Base-by-base conservation (phyloP, 2,329 filamentous ascomycete species). In the Scytalidium sp. region DNA sequence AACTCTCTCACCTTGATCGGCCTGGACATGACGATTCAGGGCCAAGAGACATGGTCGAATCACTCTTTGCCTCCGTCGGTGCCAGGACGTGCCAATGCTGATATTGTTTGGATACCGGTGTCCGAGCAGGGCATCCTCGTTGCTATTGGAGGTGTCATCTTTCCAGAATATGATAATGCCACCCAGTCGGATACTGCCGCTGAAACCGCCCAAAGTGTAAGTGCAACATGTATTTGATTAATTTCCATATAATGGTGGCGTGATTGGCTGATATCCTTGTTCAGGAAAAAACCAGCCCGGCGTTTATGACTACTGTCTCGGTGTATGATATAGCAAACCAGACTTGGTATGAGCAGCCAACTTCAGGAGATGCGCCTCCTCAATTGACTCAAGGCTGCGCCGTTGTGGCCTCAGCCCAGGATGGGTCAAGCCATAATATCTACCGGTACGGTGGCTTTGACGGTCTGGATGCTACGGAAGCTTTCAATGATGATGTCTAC, bases 361-460 rank as follows among this genome's bases (percentile, higher is more conserved):
- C 87, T 0, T 79, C 77, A 1, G 87, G 87, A 2, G 67, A 73
- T 2, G 76, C 75, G 3, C 85, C 86, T 0, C 70, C 76, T 0
- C 82, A 86, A 46, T 78, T 87, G 19, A 86, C 90, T 19, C 88
- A 90, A 60, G 84, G 85, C 0, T 90, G 86, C 60, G 83, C 85
- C 10, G 83, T 85, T 0, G 79, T 87, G 17, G 85, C 82, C 40
- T 81, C 83, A 15, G 84, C 85, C 10, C 79, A 85, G 6, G 86
- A 89, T 60, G 87, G 86, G 8, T 86, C 83, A 17, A 87, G 83
- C 22, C 88, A 89, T 62, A 87, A 91, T 61, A 77, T 92, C 41
- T 90, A 91, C 68, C 79, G 91, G 70, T 91, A 87, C 61, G 88
- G 86, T 11, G 88, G 88, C 0, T 92, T 87, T 61, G 70, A 82